Percentiles rank a stretch among this genome's conserved stretches.
Conservation (phyloP, 2,329 filamentous ascomycete genomes). For the Botrytis squamosa region DNA sequence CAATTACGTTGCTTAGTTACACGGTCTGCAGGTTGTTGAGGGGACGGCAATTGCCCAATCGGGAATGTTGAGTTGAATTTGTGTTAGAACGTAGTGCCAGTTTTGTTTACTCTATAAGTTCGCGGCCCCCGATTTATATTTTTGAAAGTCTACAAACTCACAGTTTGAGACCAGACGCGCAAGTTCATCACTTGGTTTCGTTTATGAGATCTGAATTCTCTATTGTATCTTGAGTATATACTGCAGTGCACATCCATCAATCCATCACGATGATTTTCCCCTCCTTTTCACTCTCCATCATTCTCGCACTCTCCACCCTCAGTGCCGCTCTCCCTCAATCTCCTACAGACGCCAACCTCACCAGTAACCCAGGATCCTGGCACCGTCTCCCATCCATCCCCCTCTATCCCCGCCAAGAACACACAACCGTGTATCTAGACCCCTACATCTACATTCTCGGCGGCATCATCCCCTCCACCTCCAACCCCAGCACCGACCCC, state of each 20-base stretch:
- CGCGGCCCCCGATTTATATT: not conserved
- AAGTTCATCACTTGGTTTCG: not conserved
- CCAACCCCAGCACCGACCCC: not conserved
- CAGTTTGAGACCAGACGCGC: too few relatives aligned
- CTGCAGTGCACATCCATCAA: not conserved
- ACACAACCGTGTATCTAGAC: conserved; percentile 20
- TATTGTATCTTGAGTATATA: not conserved
- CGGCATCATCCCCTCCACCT: conserved; percentile 19
- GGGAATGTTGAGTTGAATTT: not conserved
- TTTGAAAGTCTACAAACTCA: not conserved
- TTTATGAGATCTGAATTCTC: not conserved
- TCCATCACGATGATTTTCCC: not conserved
- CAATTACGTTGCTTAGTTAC: not conserved
- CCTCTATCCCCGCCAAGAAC: conserved; percentile 28
- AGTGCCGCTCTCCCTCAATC: not conserved
- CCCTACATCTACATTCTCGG: conserved; percentile 25
- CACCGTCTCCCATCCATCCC: conserved; percentile 6
- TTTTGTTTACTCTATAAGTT: not conserved
- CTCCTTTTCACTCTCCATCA: not conserved
- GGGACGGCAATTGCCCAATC: not conserved
- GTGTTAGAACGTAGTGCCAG: not conserved
- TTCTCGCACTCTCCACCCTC: not conserved
- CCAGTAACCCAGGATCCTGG: not conserved
- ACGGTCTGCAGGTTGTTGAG: not conserved
- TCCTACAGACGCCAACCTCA: not conserved